phyloP scores from a whole-genome alignment of 208 protist genomes.

The Wallacemonas collosoma region DNA sequence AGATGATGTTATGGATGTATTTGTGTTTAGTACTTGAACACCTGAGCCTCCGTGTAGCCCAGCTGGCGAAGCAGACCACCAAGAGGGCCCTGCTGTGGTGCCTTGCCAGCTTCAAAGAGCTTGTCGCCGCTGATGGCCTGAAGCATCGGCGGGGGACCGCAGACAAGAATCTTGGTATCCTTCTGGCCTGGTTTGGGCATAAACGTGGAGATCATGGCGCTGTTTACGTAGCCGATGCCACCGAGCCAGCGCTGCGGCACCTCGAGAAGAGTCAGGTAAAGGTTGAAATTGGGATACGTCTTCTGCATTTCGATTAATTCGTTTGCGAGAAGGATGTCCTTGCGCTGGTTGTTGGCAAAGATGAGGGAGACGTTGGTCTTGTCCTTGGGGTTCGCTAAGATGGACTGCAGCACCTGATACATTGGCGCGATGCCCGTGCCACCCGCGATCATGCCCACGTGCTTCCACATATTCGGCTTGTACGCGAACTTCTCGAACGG shows the following conservation, averaged over 20 bases:
- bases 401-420: constrained; percentile 84
- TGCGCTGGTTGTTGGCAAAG: constrained; percentile 85
- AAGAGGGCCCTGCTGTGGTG: constrained; percentile 71
- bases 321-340: constrained; percentile 91
- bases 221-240: constrained; percentile 80
- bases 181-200: constrained; percentile 78
- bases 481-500: constrained; percentile 91
- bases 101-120: constrained; percentile 52
- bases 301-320: constrained; percentile 85
- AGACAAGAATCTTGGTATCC: constrained; percentile 81
- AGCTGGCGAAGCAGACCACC: constrained; percentile 66
- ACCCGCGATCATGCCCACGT: constrained; percentile 90
- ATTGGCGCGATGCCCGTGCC: constrained; percentile 94
- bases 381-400: constrained; percentile 81
- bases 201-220: constrained; percentile 77
- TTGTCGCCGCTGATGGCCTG: constrained; percentile 86
- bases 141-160: constrained; percentile 87
- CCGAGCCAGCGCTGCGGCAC: constrained; percentile 78
- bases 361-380: constrained; percentile 87
- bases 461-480: constrained; percentile 82
- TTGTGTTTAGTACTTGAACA: constrained; percentile 82
- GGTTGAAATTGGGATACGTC: constrained; percentile 83
- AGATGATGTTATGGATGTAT: no score
- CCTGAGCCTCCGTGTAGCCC: constrained; percentile 79
- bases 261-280: constrained; percentile 87